Evolutionary conservation across 106 monocot genomes (phyloP).

Genomic region (Dendrobium catenatum): DNA sequence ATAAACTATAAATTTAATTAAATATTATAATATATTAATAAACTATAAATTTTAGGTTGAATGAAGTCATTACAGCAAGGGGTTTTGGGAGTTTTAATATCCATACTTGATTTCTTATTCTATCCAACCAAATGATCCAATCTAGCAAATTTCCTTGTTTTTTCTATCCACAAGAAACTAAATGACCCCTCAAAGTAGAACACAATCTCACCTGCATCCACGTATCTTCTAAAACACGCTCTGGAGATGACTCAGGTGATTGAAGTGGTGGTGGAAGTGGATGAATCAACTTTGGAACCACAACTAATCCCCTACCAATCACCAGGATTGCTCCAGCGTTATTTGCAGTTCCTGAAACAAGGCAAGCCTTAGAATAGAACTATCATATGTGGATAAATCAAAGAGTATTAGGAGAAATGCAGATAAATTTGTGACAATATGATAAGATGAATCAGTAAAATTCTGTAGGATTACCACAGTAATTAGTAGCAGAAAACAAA

Average conservation of each 20-base stretch:
- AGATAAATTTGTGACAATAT: not conserved
- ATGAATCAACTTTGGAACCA: conserved; percentile 98
- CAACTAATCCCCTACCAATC: conserved; percentile 85
- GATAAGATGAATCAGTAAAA: conserved; percentile 4
- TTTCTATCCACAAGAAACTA: not conserved
- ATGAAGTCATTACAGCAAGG: not conserved
- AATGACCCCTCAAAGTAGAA: not conserved
- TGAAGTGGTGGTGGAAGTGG: conserved; percentile 92
- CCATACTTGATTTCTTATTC: not conserved
- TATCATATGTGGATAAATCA: not conserved
- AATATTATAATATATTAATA: too few species aligned
- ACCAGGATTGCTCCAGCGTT: conserved; percentile 98
- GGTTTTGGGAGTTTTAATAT: conserved; percentile 1
- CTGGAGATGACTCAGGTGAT: conserved; percentile 93
- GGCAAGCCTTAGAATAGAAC: conserved; percentile 2
- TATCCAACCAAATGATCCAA: not conserved
- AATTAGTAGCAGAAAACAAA: conserved; percentile 96
- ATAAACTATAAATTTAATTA: too few species aligned
- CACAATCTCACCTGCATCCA: conserved; percentile 86
- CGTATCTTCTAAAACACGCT: conserved; percentile 53
- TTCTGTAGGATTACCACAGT: conserved; percentile 57
- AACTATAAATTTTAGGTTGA: not conserved
- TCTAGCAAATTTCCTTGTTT: not conserved
- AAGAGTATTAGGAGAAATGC: not conserved
- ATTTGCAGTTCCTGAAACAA: conserved; percentile 80